A percentile compares a stretch with the other conserved stretches of the same genome.
Evolutionary conservation across 441 rosid species (phyloP).

Genomic region (Euphorbia celastroides): DNA sequence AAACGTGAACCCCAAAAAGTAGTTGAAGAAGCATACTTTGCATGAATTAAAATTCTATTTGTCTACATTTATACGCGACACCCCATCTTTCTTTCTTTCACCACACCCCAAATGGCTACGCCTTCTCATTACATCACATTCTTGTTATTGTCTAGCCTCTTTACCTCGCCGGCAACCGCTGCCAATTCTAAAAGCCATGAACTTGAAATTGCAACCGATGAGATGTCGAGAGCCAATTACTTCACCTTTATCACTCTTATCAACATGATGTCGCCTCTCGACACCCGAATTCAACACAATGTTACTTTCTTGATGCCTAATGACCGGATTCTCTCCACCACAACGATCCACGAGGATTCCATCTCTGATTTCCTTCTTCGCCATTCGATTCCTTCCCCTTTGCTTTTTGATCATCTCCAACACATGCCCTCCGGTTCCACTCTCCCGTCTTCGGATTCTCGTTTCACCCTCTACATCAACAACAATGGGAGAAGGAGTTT

Average conservation of each 20-base stretch:
- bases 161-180: constrained; percentile 20
- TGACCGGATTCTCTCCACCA: constrained; percentile 39
- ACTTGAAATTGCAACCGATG: constrained; percentile 47
- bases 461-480: constrained; percentile 36
- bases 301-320: constrained; percentile 74
- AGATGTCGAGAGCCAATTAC: constrained; percentile 68
- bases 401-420: constrained; percentile 51
- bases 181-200: constrained; percentile 24
- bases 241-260: constrained; percentile 67
- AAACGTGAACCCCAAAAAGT: constrained; percentile 15
- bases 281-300: constrained; percentile 25
- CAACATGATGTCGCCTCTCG: constrained; percentile 56
- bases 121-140: constrained; percentile 15
- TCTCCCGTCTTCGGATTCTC: constrained; percentile 43
- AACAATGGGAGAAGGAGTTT: constrained; percentile 48
- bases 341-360: constrained; percentile 22
- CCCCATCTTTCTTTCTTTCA: background rate
- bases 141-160: background rate
- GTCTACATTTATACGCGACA: background rate
- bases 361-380: constrained; percentile 54
- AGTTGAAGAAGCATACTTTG: constrained; percentile 20
- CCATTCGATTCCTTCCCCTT: constrained; percentile 67
- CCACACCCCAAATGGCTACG: constrained; percentile 24
- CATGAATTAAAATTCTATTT: constrained; percentile 23
- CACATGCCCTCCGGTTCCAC: constrained; percentile 53